Percentiles rank a stretch among this genome's conserved stretches.
These are phyloP conservation scores for Amanita jacksonii DNA, from an alignment of 768 basidiomycete species.

Conservation along the genomic window DNA sequence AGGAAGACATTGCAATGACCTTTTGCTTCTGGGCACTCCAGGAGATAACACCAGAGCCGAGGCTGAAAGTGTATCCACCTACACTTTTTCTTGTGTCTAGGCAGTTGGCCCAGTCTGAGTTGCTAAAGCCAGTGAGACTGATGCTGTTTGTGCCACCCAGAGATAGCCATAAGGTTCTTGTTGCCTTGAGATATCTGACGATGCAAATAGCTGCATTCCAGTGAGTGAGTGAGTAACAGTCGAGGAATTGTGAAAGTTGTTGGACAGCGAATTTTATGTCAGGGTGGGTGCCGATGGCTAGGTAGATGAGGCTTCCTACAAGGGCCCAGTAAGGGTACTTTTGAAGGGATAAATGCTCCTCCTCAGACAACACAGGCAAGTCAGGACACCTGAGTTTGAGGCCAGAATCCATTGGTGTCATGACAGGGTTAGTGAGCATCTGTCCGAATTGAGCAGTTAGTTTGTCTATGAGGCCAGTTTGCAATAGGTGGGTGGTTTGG, in stretches of 20 bases:
- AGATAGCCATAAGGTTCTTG: neutral
- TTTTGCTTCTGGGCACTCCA: too few species aligned
- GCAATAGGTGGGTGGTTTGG: neutral
- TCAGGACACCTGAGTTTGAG: neutral
- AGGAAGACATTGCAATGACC: conserved; percentile 23
- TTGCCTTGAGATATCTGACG: too few species aligned
- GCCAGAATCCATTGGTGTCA: neutral
- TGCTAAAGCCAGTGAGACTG: conserved; percentile 12
- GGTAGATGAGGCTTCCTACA: conserved; percentile 14
- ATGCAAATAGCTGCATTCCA: conserved; percentile 19
- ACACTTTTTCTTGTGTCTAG: conserved; percentile 11
- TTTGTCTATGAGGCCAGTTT: neutral
- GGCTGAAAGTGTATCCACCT: too few species aligned
- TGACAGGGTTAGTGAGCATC: neutral
- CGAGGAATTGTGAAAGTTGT: conserved; percentile 20
- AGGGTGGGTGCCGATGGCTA: conserved; percentile 15
- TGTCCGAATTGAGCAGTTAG: neutral
- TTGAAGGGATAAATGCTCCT: neutral
- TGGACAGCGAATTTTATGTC: conserved; percentile 20
- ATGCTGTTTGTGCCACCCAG: neutral
- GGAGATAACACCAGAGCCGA: too few species aligned
- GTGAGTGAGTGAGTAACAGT: conserved; percentile 16
- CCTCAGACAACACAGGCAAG: neutral
- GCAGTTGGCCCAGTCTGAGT: conserved; percentile 16
- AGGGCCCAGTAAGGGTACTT: conserved; percentile 19